Base-by-base conservation (phyloP, 2,329 filamentous ascomycete genomes). In the Exophiala sideris region DNA sequence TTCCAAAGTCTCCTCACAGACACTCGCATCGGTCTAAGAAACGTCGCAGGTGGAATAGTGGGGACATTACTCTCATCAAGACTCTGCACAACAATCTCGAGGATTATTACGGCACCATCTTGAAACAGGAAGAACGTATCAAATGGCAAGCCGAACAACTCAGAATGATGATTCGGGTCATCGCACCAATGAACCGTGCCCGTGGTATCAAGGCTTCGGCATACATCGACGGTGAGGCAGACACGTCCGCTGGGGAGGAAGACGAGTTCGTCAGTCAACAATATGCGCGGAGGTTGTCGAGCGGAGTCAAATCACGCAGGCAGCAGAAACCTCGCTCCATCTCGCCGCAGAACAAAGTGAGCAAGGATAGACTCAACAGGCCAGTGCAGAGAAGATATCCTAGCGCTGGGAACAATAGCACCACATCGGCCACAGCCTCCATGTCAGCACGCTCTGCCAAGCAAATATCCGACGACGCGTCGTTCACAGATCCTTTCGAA, bases 21-120 rank as follows among this genome's bases (percentile, higher is more conserved):
- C 10, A 16, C 6, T 40, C 49, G 40, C 35, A 10, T 10, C 41
- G 45, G 24, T 33, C 49, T 5, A 55, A 48, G 24, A 57, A 58
- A 24, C 50, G 58, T 7, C 47, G 56, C 36, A 45, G 58, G 40
- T 61, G 58, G 58, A 61, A 61, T 45, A 61, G 58, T 44, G 44
- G 38, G 14, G 56, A 61, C 45, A 56, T 61, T 16, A 39, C 35
- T 33, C 38, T 56, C 9, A 45, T 61, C 11, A 53, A 50, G 32
- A 36, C 45, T n/a, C 34, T 61, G 32, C 48, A 58, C 3, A 39
- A 52, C 39, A 52, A 58, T 29, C 45, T 61, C 16, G 53, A 57
- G 35, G 53, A 54, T 9, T 56, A 51, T 20, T 58, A 56, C 21
- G 48, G 35, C 1, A 56, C 50, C 8, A 55, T 61, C 20, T 18